Evolutionary conservation across 768 basidiomycete genomes (phyloP).

Genomic region (Fistulinella prunicolor): DNA sequence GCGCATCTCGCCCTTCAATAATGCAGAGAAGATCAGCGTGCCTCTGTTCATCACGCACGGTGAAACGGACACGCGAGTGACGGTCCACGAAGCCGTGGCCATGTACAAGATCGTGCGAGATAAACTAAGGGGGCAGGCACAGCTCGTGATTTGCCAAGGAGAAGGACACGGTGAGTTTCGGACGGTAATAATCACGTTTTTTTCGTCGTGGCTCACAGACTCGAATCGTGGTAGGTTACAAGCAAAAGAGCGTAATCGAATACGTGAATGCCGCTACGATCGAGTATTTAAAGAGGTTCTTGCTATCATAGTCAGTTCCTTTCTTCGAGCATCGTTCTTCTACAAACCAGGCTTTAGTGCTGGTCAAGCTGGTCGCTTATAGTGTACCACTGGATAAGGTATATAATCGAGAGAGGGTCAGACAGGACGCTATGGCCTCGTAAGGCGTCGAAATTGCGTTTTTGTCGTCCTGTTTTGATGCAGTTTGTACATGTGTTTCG

Average conservation of each 20-base stretch:
- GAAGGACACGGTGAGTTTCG: conserved; percentile 40
- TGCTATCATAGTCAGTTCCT: conserved; percentile 20
- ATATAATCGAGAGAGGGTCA: background rate
- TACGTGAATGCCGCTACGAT: conserved; percentile 40
- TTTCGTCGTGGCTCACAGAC: conserved; percentile 3
- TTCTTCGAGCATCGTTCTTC: conserved; percentile 1
- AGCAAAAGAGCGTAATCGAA: conserved; percentile 43
- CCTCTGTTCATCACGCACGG: conserved; percentile 43
- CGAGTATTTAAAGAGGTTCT: conserved; percentile 36
- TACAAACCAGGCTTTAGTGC: background rate
- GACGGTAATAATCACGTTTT: background rate
- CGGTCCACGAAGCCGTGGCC: conserved; percentile 37
- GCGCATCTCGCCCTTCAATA: conserved; percentile 39
- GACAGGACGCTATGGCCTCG: no score
- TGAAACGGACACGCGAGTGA: conserved; percentile 39
- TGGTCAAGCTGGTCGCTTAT: conserved; percentile 3
- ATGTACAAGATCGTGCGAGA: conserved; percentile 36
- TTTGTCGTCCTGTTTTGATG: no score
- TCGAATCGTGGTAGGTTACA: conserved; percentile 33
- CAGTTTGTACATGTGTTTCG: no score
- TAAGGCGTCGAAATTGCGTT: no score
- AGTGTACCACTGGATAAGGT: background rate
- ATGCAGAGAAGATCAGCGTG: conserved; percentile 33
- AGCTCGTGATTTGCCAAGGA: conserved; percentile 39
- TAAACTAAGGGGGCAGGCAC: conserved; percentile 26